These are phyloP conservation scores for Decorospora gaudefroyi DNA, from an alignment of 2,329 filamentous ascomycete species.

Conservation along the genomic window DNA sequence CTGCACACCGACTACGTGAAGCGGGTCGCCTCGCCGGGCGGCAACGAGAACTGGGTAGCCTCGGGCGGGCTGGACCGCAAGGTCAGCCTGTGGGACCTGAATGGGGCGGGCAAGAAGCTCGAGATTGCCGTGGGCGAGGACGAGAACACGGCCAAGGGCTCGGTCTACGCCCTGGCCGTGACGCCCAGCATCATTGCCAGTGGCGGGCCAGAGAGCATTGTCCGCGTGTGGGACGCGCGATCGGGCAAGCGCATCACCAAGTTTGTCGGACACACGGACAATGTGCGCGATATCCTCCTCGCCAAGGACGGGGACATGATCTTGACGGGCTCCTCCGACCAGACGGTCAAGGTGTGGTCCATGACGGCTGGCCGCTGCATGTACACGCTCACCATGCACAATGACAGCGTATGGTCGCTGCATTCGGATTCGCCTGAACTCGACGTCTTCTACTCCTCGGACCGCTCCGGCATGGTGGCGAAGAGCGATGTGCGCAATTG, in stretches of 20 bases:
- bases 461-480: slow-evolving; percentile 89
- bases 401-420: slow-evolving; percentile 95
- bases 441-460: slow-evolving; percentile 90
- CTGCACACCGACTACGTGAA: slow-evolving; percentile 97
- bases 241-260: slow-evolving; percentile 91
- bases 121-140: slow-evolving; percentile 85
- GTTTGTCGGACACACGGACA: slow-evolving; percentile 95
- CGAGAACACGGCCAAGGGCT: slow-evolving; percentile 84
- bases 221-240: slow-evolving; percentile 88
- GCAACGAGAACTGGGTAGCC: slow-evolving; percentile 80
- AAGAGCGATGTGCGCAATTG: slow-evolving; percentile 88
- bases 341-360: slow-evolving; percentile 98
- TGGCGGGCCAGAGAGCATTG: slow-evolving; percentile 90
- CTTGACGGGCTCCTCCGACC: slow-evolving; percentile 91
- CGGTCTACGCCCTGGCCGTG: slow-evolving; percentile 86
- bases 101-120: slow-evolving; percentile 80
- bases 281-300: slow-evolving; percentile 86
- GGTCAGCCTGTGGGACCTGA: slow-evolving; percentile 91
- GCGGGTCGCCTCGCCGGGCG: slow-evolving; percentile 78
- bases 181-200: slow-evolving; percentile 83
- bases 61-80: slow-evolving; percentile 92
- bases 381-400: slow-evolving; percentile 98
- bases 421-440: slow-evolving; percentile 86
- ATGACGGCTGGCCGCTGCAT: slow-evolving; percentile 93
- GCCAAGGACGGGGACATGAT: slow-evolving; percentile 88